Base-by-base conservation (phyloP, 2,329 filamentous ascomycete species). In the Daldinia sp. region DNA sequence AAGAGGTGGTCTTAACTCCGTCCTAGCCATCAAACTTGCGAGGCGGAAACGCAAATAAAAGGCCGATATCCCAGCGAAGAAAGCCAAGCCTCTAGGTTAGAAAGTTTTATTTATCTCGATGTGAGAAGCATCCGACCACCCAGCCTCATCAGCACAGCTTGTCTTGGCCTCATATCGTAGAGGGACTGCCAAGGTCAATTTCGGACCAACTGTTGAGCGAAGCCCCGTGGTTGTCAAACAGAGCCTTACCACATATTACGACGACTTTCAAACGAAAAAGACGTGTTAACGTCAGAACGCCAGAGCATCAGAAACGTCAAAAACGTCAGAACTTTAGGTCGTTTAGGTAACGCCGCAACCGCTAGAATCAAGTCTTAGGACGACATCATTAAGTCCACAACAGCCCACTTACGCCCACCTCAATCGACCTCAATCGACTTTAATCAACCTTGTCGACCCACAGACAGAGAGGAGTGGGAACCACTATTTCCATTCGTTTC, bases 341-440 rank as follows among this genome's bases (percentile, higher is more conserved):
- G n/a, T n/a, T n/a, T n/a, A 45, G 48, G 52, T 13, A 51, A 66
- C 60, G 57, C 57, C 64, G 57, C 54, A 64, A 61, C 61, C 57
- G 64, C 64, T 57, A 55, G 51, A 52, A 49, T 34, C 15, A 30
- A 39, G 43, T 56, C 39, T 41, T 43, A 19, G 37, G 10, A 56
- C 63, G 64, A 68, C 65, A 68, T 68, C 65, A 68, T 68, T 55
- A 61, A 58, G 35, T 52, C 62, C 59, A 60, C 37, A 21, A 21
- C 48, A 57, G 49, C 48, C 61, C 62, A 67, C 61, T 57, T 58
- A 23, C 54, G 23, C 65, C 58, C 58, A 63, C 64, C 15, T 58
- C 58, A 53, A 61, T 41, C 52, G 50, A 52, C 53, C 32, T 34
- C 43, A 41, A 27, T 45, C 21, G 13, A 52, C 53, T 29, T 34